Evolutionary conservation across 2,329 filamentous ascomycete species (phyloP), one percentile per base, ranked within the genome.

Genomic region (Sporothrix inflata): DNA sequence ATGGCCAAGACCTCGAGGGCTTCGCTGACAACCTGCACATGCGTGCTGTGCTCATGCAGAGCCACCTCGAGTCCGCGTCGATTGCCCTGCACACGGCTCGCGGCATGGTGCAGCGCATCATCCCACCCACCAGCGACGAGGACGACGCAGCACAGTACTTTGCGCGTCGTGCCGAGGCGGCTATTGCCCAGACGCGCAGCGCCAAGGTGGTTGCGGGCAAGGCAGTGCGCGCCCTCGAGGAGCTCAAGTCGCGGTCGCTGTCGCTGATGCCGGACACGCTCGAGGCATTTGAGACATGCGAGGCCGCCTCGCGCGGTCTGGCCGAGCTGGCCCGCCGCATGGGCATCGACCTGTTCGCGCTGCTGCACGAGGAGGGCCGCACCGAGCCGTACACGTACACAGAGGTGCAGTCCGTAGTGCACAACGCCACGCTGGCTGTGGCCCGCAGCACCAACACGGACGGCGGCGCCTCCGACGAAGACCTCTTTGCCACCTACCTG

Each of bases 171-270:
- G 84, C 91, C 0, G 94, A 97, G 73, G 80, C 86, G 19, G 88
- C 94, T 71, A 87, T 94, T 73, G 89, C 88, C 16, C 91, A 94
- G 77, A 92, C 92, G 8, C 89, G 94, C 73, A 94, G 92, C 78
- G 88, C 91, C 71, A 97, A 97, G 84, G 92, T 97, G 45, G 87
- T 95, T 66, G 89, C 92, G 65, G 89, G 90, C 71, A 97, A 97
- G 83, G 88, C 92, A 6, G 87, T 93, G 55, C 89, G 92, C 69
- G 89, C 92, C 21, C 83, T 97, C 14, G 89, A 93, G 73, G 94
- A 97, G 72, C 86, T 97, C 71, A 90, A 91, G 79, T 86, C 89
- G 3, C 86, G 94, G 68, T 94, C 91, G 7, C 84, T 97, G 69
- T 92, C 92, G 21, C 85, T 97, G 51, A 86, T 88, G 38, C 87